phyloP scores from a whole-genome alignment of 2,329 filamentous ascomycete genomes.

The Trichoderma harzianum region DNA sequence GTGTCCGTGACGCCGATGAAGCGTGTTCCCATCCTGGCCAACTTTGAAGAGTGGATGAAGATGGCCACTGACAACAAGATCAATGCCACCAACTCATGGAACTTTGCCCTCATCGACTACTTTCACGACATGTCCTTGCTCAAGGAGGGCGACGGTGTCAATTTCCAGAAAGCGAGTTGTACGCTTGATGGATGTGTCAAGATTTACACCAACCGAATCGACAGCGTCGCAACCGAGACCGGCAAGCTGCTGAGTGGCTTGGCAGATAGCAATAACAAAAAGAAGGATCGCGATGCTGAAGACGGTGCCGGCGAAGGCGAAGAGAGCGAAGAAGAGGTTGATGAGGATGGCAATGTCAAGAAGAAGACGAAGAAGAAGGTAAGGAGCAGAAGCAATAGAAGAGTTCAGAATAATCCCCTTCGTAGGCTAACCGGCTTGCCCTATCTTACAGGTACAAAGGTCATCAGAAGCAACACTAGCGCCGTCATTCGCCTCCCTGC shows the following conservation, averaged over 20 bases:
- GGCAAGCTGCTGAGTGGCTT: conserved; percentile 91
- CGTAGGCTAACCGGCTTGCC: background rate
- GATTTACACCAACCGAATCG: conserved; percentile 97
- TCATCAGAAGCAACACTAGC: conserved; percentile 93
- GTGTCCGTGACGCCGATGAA: conserved; percentile 90
- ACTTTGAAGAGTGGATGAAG: conserved; percentile 99
- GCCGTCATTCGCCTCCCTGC: conserved; percentile 79
- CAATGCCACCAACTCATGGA: conserved; percentile 97
- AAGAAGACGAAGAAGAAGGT: conserved; percentile 76
- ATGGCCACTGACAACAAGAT: conserved; percentile 99
- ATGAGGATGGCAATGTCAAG: conserved; percentile 57
- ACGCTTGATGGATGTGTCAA: conserved; percentile 98
- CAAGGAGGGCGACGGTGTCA: conserved; percentile 94
- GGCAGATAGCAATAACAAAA: conserved; percentile 80
- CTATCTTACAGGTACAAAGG: conserved; percentile 54
- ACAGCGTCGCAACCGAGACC: conserved; percentile 96
- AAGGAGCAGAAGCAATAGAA: background rate
- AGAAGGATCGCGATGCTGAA: conserved; percentile 62
- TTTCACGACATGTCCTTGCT: conserved; percentile 98
- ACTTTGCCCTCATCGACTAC: conserved; percentile 99
- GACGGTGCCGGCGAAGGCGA: conserved; percentile 67
- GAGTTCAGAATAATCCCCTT: background rate
- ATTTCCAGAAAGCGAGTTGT: conserved; percentile 97
- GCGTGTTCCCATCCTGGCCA: conserved; percentile 89
- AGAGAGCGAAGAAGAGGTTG: conserved; percentile 60